Conservation (phyloP, 2,329 filamentous ascomycete species). For the Trichoderma harzianum region DNA sequence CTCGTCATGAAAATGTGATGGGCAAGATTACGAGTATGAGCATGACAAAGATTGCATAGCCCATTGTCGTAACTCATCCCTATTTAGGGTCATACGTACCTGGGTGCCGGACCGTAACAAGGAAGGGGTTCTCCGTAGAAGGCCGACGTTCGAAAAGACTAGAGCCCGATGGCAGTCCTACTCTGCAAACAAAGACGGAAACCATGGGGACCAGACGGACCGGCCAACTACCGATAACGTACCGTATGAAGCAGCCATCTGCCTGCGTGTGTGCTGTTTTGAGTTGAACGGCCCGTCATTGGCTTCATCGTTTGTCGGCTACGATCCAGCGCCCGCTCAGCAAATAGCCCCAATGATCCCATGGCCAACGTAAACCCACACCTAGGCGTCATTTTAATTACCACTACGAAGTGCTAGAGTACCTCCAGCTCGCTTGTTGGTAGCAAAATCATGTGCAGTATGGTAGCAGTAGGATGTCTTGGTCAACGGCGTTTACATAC, state of each 20-base stretch:
- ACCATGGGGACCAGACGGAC: neutral
- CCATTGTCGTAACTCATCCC: conserved; percentile 1
- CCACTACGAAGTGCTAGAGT: neutral
- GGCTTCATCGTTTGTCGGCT: conserved; percentile 4
- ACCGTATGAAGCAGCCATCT: neutral
- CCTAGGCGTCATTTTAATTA: neutral
- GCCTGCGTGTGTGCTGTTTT: neutral
- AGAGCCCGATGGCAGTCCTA: neutral
- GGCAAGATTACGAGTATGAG: no score
- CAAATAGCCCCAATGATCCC: neutral
- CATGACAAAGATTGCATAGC: neutral
- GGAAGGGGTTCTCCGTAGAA: neutral
- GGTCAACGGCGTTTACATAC: neutral
- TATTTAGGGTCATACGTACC: neutral
- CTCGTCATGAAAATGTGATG: neutral
- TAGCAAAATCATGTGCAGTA: neutral
- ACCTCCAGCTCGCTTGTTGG: neutral
- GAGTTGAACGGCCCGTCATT: neutral
- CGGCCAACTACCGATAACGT: neutral
- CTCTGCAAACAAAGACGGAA: neutral
- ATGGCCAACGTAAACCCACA: neutral
- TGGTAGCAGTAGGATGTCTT: neutral
- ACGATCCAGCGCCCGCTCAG: neutral
- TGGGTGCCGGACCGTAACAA: neutral
- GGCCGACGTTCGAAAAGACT: neutral